These are phyloP conservation scores for Mallotus nudiflorus DNA, from an alignment of 345 rosid genomes.

Conservation along the genomic window DNA sequence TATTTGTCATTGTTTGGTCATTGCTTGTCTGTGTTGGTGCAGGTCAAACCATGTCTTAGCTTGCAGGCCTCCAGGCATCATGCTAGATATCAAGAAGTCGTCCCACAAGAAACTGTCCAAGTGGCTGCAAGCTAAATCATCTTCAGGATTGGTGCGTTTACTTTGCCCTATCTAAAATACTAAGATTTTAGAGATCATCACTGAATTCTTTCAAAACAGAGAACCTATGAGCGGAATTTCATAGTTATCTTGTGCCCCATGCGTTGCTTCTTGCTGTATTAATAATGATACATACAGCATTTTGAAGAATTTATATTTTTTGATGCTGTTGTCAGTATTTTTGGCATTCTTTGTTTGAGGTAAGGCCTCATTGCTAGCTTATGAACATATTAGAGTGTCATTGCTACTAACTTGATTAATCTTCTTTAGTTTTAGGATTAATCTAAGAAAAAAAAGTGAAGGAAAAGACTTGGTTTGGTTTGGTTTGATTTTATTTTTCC, in stretches of 20 bases:
- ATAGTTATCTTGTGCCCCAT: not conserved
- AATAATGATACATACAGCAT: not conserved
- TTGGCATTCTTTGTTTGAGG: too few species aligned
- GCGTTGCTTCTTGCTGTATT: not conserved
- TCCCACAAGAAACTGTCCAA: conserved; percentile 89
- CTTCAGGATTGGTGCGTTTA: conserved; percentile 66
- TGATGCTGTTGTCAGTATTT: not conserved
- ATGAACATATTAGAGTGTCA: too few species aligned
- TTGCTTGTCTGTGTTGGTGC: conserved; percentile 22
- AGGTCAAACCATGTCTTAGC: conserved; percentile 91
- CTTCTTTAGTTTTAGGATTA: too few species aligned
- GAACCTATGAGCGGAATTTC: not conserved
- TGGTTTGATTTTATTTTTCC: too few species aligned
- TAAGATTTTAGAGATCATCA: not conserved
- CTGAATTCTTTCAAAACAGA: not conserved
- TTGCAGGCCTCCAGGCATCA: conserved; percentile 80
- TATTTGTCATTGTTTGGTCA: too few species aligned
- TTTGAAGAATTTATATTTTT: not conserved
- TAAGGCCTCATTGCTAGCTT: too few species aligned
- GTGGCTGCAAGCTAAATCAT: conserved; percentile 90
- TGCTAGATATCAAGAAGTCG: conserved; percentile 87
- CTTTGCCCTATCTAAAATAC: not conserved
- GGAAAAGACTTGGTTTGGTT: too few species aligned
- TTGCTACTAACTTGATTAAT: too few species aligned
- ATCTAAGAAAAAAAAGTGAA: too few species aligned